Conservation (phyloP, 164 flowering plant genomes). For the Kingdonia uniflora region DNA sequence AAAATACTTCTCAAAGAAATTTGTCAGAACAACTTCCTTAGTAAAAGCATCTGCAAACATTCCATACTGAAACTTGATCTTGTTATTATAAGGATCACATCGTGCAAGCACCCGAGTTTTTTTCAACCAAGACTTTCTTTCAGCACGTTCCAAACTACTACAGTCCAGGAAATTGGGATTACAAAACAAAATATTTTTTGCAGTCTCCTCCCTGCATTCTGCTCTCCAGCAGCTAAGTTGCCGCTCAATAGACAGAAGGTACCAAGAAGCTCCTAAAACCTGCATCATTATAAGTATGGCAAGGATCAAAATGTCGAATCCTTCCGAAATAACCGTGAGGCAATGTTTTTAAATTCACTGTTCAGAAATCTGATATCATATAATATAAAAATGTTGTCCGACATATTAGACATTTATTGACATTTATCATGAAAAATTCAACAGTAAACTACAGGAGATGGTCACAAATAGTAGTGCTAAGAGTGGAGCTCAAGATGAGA, state of each 20-base stretch:
- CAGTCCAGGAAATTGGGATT: background rate
- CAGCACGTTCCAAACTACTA: background rate
- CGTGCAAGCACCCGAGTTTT: background rate
- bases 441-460: too few species aligned
- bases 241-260: conserved; percentile 57
- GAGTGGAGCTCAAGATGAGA: too few species aligned
- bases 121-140: background rate
- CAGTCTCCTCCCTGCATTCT: conserved; percentile 35
- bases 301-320: too few species aligned
- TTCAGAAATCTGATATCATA: too few species aligned
- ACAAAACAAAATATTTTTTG: background rate
- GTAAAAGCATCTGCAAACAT: background rate
- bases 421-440: too few species aligned
- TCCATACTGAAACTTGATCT: background rate
- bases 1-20: background rate
- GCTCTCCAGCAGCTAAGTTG: conserved; percentile 61
- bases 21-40: background rate
- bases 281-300: conserved; percentile 9
- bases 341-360: too few species aligned
- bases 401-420: too few species aligned
- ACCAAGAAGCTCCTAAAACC: conserved; percentile 90
- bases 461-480: too few species aligned
- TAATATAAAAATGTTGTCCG: too few species aligned
- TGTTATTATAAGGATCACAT: background rate
- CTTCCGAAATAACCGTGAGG: too few species aligned